Conservation (phyloP, 139 green algal species). For the Volvox africanus region DNA sequence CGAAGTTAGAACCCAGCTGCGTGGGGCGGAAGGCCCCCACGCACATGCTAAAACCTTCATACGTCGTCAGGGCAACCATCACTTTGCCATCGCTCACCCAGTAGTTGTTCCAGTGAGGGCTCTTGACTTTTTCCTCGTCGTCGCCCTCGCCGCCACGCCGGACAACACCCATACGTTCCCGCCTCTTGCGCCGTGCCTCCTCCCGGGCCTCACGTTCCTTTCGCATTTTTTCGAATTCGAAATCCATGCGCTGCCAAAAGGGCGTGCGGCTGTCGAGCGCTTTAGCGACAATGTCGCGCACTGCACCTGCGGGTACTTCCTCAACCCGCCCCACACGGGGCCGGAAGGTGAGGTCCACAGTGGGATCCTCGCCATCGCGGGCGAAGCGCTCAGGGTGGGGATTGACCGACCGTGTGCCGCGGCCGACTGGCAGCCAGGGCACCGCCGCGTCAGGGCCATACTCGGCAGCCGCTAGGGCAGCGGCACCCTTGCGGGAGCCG, state of each 20-base stretch:
- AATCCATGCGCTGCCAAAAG: slow-evolving; percentile 31
- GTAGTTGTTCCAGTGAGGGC: slow-evolving; percentile 43
- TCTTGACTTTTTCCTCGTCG: slow-evolving; percentile 38
- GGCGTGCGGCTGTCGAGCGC: slow-evolving; percentile 9
- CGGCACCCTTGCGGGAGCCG: neutral
- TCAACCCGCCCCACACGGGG: slow-evolving; percentile 1
- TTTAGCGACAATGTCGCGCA: slow-evolving; percentile 23
- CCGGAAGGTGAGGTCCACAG: slow-evolving; percentile 55
- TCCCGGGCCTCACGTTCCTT: slow-evolving; percentile 33
- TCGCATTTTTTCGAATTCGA: neutral
- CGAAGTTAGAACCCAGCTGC: too few relatives aligned
- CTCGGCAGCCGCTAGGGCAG: slow-evolving; percentile 8
- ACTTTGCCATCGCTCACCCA: slow-evolving; percentile 5
- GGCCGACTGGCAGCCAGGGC: slow-evolving; percentile 35
- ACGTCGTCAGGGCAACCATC: neutral
- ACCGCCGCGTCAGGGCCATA: slow-evolving; percentile 27
- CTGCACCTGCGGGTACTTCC: neutral
- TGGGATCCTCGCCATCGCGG: slow-evolving; percentile 44
- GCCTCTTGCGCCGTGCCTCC: slow-evolving; percentile 24
- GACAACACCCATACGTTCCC: slow-evolving; percentile 20
- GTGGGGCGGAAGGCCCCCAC: too few relatives aligned
- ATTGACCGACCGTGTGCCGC: neutral
- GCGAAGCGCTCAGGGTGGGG: slow-evolving; percentile 49
- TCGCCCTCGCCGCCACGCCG: slow-evolving; percentile 25
- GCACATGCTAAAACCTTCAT: too few relatives aligned